Evolutionary conservation across 257 asterid species (phyloP), one percentile per base, ranked within the genome.

Genomic region (Ilex aquifolium): DNA sequence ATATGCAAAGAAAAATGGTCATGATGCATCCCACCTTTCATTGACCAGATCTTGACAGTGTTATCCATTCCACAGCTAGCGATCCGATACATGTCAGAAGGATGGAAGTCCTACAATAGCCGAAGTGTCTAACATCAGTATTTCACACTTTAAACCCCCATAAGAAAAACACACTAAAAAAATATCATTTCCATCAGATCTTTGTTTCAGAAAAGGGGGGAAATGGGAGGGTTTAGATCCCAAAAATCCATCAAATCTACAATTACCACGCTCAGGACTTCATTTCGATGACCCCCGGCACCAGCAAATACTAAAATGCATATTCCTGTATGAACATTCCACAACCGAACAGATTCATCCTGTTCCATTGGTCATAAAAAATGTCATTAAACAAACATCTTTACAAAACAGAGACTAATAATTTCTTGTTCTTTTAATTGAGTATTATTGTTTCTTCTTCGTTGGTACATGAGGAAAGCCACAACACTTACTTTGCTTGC

Each of bases 51-150:
- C 76, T 89, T 93, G 61, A 93, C 91, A 56, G 97, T 89, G 71
- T 87, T 93, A 77, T 93, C 99, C 97, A 93, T 93, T 77, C 99
- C 99, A 81, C 99, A 93, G 83, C 97, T 93, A 51, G 97, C 95
- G 51, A 89, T 85, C 40, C 94, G 93, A 74, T 85, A 80, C 58
- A 85, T 87, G 73, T 93, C 97, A 53, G 99, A 87, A 27, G 96
- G 99, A 77, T 93, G 99, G 77, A 93, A 93, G 78, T 93, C 99
- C 99, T 93, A 71, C 12, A 32, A 62, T 10, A 59, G 67, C 57
- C 80, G 65, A 66, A 1, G 42, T 36, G 42, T 2, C 8, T 36
- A 36, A 36, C 8, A 36, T 36, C 42, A 21, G 27, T 21, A 1
- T 21, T 21, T 36, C 42, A 36, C 42, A 36, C 8, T 36, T 4